phyloP scores from a whole-genome alignment of 805 yeast species.

The Danielia oregonensis region DNA sequence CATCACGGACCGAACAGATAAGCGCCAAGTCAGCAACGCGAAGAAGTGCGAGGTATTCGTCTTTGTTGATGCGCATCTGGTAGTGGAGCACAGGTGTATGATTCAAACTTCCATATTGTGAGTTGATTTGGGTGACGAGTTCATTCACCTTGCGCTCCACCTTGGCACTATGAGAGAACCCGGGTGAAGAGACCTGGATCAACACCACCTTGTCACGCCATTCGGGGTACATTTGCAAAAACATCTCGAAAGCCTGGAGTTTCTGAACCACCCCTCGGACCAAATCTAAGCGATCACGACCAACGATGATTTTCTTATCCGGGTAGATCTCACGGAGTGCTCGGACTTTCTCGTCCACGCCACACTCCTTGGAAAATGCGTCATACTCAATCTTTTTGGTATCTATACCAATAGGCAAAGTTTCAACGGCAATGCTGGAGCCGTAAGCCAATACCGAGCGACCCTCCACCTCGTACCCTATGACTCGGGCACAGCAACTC shows the following conservation, averaged over 20 bases:
- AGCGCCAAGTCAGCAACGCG: slow-evolving; percentile 88
- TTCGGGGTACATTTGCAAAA: slow-evolving; percentile 86
- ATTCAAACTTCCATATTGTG: slow-evolving; percentile 77
- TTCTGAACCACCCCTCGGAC: slow-evolving; percentile 95
- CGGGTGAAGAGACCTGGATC: slow-evolving; percentile 88
- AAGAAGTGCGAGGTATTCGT: slow-evolving; percentile 83
- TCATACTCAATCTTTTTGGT: slow-evolving; percentile 63
- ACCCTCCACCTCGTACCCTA: slow-evolving; percentile 73
- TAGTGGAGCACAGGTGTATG: slow-evolving; percentile 89
- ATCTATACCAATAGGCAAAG: slow-evolving; percentile 89
- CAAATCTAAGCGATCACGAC: slow-evolving; percentile 87
- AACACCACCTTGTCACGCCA: slow-evolving; percentile 85
- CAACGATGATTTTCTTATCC: slow-evolving; percentile 77
- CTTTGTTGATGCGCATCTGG: slow-evolving; percentile 82
- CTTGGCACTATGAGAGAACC: slow-evolving; percentile 54
- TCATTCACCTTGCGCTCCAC: slow-evolving; percentile 83
- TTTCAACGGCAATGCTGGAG: slow-evolving; percentile 63
- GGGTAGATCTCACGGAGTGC: slow-evolving; percentile 62
- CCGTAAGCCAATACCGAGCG: slow-evolving; percentile 70
- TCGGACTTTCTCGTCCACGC: slow-evolving; percentile 58
- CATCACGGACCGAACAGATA: slow-evolving; percentile 89
- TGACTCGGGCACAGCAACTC: slow-evolving; percentile 80
- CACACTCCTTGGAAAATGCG: slow-evolving; percentile 38
- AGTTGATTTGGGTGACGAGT: slow-evolving; percentile 75
- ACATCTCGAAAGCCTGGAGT: slow-evolving; percentile 83